Base-by-base conservation (phyloP, 2,329 filamentous ascomycete species). In the Malbranchea cinnamomea region DNA sequence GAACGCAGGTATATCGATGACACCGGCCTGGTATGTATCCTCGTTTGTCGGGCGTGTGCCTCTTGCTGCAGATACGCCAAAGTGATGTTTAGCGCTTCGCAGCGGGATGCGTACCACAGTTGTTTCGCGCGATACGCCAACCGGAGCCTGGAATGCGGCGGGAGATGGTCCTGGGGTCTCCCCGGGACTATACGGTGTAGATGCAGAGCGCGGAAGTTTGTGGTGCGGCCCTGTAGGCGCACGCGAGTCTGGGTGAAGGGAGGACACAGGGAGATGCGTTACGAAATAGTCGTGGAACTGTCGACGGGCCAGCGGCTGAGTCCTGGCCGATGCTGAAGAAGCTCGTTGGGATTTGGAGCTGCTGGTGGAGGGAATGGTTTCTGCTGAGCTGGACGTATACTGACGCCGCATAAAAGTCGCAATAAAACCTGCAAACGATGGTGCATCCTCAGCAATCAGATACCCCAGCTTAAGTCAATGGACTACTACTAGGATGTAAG, bases 201-300 rank as follows among this genome's bases (percentile, higher is more conserved):
- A 89, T 14, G 81, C 81, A 42, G 81, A 71, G 43, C 84, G 78
- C 28, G 85, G 85, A 4, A 94, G 71, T 52, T 89, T 85, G 53
- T 93, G 84, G 42, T 82, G 78, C 17, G 74, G 73, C 3, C 74
- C 75, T 16, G 60, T 49, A 11, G 66, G 57, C 13, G 64, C 59
- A 32, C 74, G 67, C 20, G 80, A 79, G 54, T 95, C 87, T 5
- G 89, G 87, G 44, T 94, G 81, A 25, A 93, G 67, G 3, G 85
- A 94, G 9, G 84, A 91, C 11, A 84, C 92, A 4, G 89, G 87
- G 2, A 98, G 69, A 53, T 94, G 83, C 6, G 89, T 93, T 36
- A 95, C 82, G 54, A 98, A 98, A 62, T 98, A 95, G 45, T 91
- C 84, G 60, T 94, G 84, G 54, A 95, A 95, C 38, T 56, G 53